Base-by-base conservation (phyloP, 495 filamentous ascomycete genomes). In the Melanomma pulvis-pyrius region DNA sequence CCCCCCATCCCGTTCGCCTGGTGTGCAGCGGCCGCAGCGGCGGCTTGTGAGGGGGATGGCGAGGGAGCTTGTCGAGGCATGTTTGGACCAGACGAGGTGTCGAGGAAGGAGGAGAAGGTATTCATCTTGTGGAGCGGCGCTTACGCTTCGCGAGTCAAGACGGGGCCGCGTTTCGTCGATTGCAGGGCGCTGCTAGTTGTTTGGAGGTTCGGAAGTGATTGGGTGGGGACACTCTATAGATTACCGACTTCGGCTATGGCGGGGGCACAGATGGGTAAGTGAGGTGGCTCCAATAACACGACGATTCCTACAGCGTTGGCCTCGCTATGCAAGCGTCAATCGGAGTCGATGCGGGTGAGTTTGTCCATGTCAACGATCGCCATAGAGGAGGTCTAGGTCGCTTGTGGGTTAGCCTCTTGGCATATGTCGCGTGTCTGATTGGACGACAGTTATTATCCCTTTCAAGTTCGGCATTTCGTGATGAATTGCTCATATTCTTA, bases 101-200 rank as follows among this genome's bases (percentile, higher is more conserved):
- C 70, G 52, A 72, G 70, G 53, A 72, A 72, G 59, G 66, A 67
- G 30, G 64, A 56, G 66, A 67, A 72, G 62, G 67, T 72, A 50
- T 67, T 67, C 64, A 67, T 67, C 29, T 32, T 48, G 44, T 19
- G 13, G 30, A 17, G 29, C 12, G 46, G 17, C 48, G 25, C 48
- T 6, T 17, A 15, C 44, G 48, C 25, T 50, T 50, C 48, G 48
- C 48, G 48, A 28, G 25, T 29, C 17, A 25, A 32, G 51, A 54
- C 32, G 32, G 53, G 28, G 53, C 21, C 51, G 32, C n/a, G 61
- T 58, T 65, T 53, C 61, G 61, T 28, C 49, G 61, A 34, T 49
- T 65, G 52, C 52, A 36, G 61, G 61, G 39, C n/a, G 48, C 22
- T 46, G 36, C 46, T 47, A 28, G 62, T 24, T 19, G 63, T 66